phyloP scores from a whole-genome alignment of 345 rosid genomes.

The Schrenkiella parvula region DNA sequence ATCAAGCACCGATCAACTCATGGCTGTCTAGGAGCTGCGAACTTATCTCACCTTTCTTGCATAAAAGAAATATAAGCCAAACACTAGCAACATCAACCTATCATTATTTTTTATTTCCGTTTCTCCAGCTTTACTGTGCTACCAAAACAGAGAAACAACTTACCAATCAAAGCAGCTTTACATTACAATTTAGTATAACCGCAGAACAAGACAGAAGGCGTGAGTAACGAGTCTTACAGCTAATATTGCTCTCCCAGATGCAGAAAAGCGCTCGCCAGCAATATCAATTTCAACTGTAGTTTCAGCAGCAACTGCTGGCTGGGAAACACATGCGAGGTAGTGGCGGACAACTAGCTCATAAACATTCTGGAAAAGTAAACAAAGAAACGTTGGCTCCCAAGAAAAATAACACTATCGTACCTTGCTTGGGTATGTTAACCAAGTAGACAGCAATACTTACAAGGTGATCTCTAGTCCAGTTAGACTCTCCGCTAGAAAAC shows the following conservation, averaged over 20 bases:
- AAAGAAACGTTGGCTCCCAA: not conserved
- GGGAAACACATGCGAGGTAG: slow-evolving; percentile 94
- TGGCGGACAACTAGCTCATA: slow-evolving; percentile 97
- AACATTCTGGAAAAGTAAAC: slow-evolving; percentile 51
- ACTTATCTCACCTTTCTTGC: not conserved
- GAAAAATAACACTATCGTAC: not conserved
- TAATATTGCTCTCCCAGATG: slow-evolving; percentile 85
- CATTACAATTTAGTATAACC: not conserved
- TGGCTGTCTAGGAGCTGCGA: not conserved
- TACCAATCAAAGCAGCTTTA: slow-evolving; percentile 5
- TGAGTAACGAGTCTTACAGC: slow-evolving; percentile 54
- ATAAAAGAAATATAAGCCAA: not conserved
- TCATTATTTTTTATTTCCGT: not conserved
- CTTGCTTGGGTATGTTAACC: slow-evolving; percentile 5
- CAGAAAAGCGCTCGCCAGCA: slow-evolving; percentile 82
- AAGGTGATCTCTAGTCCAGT: slow-evolving; percentile 89
- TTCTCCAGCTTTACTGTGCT: not conserved
- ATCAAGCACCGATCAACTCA: not conserved
- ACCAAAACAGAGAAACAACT: slow-evolving; percentile 9
- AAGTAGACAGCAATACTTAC: slow-evolving; percentile 40
- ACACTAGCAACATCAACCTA: not conserved
- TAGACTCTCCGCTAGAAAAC: slow-evolving; percentile 75
- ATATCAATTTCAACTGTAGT: slow-evolving; percentile 92
- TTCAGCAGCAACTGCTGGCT: slow-evolving; percentile 97
- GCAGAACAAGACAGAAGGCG: not conserved